Evolutionary conservation across 1,139 yeast species (phyloP).

Genomic region (Geotrichum restrictum): DNA sequence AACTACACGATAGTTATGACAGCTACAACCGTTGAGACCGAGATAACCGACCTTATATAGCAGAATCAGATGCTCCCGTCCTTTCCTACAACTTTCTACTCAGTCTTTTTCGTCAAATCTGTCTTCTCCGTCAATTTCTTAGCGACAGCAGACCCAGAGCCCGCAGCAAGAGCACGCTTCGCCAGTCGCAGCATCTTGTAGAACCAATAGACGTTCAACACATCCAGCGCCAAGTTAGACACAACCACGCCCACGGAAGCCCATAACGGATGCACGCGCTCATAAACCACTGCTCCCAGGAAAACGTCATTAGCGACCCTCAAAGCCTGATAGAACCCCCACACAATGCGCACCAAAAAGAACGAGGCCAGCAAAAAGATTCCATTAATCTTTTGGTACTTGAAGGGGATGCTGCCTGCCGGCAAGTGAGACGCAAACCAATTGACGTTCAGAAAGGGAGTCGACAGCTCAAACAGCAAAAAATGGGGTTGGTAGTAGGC

Average conservation of each 20-base stretch:
- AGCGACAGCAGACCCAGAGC: constrained; percentile 17
- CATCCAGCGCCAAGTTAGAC: constrained; percentile 63
- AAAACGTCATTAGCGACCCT: constrained; percentile 41
- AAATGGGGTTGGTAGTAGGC: constrained; percentile 82
- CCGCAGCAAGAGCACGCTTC: constrained; percentile 18
- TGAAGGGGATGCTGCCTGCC: constrained; percentile 48
- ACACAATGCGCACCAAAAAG: constrained; percentile 71
- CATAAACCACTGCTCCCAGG: constrained; percentile 15
- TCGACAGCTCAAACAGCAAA: constrained; percentile 80
- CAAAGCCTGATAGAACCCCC: constrained; percentile 79
- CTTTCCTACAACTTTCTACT: neutral
- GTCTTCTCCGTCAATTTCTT: constrained; percentile 16
- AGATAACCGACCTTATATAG: constrained; percentile 31
- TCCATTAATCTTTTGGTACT: constrained; percentile 63
- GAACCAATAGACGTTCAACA: constrained; percentile 62
- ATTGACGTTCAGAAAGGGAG: constrained; percentile 87
- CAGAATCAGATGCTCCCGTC: no score
- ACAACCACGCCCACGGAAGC: constrained; percentile 51
- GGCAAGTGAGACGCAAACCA: constrained; percentile 85
- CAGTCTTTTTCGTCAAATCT: neutral
- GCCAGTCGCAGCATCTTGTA: constrained; percentile 59
- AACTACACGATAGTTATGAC: no score
- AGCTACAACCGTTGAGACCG: no score
- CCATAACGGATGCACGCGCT: constrained; percentile 42
- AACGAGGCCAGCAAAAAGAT: constrained; percentile 62